Percentiles rank a stretch among this genome's conserved stretches.
phyloP scores from a whole-genome alignment of 768 basidiomycete species.

The Boletus bicolor region DNA sequence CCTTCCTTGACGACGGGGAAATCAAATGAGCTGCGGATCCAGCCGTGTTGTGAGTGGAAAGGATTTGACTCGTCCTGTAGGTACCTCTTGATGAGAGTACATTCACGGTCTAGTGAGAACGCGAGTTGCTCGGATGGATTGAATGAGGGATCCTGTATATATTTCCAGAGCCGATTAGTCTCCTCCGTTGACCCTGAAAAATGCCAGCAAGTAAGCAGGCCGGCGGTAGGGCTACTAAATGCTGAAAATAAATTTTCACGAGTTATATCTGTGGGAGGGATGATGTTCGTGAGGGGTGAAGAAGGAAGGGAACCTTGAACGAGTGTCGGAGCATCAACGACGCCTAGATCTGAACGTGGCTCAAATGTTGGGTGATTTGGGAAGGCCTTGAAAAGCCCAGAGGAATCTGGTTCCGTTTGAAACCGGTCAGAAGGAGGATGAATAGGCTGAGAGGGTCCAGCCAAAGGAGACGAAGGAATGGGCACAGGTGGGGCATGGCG shows the following conservation, averaged over 20 bases:
- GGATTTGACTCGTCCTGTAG: constrained; percentile 2
- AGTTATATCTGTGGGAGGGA: neutral
- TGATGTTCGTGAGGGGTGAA: neutral
- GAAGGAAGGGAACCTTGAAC: too few relatives aligned
- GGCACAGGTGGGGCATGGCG: neutral
- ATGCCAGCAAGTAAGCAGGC: neutral
- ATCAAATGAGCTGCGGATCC: neutral
- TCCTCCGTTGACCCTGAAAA: neutral
- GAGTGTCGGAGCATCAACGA: too few relatives aligned
- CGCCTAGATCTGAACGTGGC: too few relatives aligned
- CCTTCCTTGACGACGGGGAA: too few relatives aligned
- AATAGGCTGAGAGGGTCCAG: neutral
- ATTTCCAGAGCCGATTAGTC: constrained; percentile 22
- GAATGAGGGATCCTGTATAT: constrained; percentile 23
- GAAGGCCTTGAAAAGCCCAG: neutral
- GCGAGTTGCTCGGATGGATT: neutral
- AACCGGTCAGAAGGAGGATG: neutral
- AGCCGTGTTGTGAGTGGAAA: constrained; percentile 6
- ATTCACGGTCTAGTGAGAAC: neutral
- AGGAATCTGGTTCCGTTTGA: neutral
- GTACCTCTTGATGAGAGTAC: neutral
- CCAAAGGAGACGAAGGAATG: neutral
- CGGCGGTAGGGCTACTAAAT: neutral
- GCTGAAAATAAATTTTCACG: neutral
- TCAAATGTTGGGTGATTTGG: neutral